phyloP scores from a whole-genome alignment of 2,329 filamentous ascomycete genomes.

The Cladosporium sp. region DNA sequence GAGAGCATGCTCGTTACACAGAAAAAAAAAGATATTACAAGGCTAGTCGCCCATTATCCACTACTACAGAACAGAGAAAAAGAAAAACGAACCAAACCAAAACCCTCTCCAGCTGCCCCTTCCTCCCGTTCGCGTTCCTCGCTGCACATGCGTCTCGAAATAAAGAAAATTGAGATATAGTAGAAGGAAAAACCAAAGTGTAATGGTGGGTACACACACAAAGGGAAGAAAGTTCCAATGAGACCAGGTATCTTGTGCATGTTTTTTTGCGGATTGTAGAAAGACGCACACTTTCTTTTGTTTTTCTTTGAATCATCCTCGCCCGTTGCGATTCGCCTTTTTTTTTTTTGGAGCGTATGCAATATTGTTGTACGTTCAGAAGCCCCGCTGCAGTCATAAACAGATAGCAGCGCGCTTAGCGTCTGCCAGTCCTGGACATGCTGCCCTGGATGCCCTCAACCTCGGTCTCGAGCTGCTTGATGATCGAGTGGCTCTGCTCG shows the following conservation, averaged over 20 bases:
- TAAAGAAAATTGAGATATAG: not conserved
- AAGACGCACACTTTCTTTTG: not conserved
- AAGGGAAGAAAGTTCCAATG: not conserved
- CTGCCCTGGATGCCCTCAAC: slow-evolving; percentile 78
- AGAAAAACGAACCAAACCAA: not conserved
- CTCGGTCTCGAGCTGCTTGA: slow-evolving; percentile 87
- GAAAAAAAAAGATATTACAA: slow-evolving; percentile 7
- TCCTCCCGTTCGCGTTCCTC: not conserved
- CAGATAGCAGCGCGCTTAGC: slow-evolving; percentile 17
- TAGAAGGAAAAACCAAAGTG: too few species aligned
- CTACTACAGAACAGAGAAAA: not conserved
- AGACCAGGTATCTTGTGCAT: slow-evolving; percentile 14
- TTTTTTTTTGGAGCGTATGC: not conserved
- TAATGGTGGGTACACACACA: too few species aligned
- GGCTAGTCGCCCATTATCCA: slow-evolving; percentile 10
- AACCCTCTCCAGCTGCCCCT: not conserved
- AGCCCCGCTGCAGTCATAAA: not conserved
- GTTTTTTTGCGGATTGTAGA: not conserved
- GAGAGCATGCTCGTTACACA: too few species aligned
- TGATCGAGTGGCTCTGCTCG: slow-evolving; percentile 87
- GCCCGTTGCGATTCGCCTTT: not conserved
- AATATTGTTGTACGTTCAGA: slow-evolving; percentile 2
- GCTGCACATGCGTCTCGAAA: slow-evolving; percentile 1
- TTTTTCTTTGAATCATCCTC: not conserved
- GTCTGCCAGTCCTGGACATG: slow-evolving; percentile 31